These are phyloP conservation scores for Debaryomycetaceae sp. DNA, from an alignment of 1,139 yeast genomes.

Conservation along the genomic window DNA sequence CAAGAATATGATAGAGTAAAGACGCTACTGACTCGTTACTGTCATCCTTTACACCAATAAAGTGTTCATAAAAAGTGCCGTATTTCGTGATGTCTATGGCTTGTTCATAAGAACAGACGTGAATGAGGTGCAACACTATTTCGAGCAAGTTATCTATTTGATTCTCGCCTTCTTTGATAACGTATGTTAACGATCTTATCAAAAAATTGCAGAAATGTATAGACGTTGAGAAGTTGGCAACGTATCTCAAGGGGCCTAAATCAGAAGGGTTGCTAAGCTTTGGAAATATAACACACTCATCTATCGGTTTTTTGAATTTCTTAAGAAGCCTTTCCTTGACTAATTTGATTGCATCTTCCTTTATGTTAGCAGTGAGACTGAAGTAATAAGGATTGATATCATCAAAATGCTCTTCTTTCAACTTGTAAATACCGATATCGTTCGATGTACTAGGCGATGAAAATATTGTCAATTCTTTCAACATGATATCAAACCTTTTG, in stretches of 20 bases:
- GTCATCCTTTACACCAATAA: constrained; percentile 24
- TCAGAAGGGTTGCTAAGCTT: constrained; percentile 20
- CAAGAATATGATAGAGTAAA: constrained; percentile 41
- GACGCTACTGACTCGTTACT: constrained; percentile 43
- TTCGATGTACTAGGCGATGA: constrained; percentile 60
- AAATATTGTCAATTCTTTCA: constrained; percentile 58
- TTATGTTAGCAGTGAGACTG: constrained; percentile 70
- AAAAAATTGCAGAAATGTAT: constrained; percentile 51
- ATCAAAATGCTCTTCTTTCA: constrained; percentile 55
- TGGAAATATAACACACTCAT: constrained; percentile 53
- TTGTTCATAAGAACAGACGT: constrained; percentile 43
- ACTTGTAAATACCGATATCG: constrained; percentile 66
- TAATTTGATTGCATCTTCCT: constrained; percentile 70
- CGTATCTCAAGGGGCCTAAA: constrained; percentile 30
- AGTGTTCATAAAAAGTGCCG: constrained; percentile 35
- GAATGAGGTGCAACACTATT: constrained; percentile 64
- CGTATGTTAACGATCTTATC: constrained; percentile 44
- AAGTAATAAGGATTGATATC: constrained; percentile 78
- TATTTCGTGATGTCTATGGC: constrained; percentile 23
- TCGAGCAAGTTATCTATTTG: constrained; percentile 56
- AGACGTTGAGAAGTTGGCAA: constrained; percentile 49
- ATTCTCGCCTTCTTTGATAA: constrained; percentile 32
- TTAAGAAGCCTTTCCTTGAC: constrained; percentile 41
- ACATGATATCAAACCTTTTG: constrained; percentile 66
- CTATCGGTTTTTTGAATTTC: constrained; percentile 27